Evolutionary conservation across 2,329 filamentous ascomycete genomes (phyloP).

Genomic region (Nigrospora osmanthi): DNA sequence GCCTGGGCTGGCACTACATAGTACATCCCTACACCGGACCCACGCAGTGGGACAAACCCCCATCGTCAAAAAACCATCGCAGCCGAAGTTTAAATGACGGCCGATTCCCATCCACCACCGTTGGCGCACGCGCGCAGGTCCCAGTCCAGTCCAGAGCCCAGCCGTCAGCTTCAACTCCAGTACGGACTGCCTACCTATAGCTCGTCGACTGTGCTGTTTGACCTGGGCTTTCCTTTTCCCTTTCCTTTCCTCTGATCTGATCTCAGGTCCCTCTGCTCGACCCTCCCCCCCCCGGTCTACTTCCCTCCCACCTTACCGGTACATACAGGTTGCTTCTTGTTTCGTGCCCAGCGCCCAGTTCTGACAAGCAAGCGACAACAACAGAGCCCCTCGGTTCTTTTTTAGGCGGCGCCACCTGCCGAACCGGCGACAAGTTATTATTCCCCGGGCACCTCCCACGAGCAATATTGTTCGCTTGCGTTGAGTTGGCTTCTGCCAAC

Average conservation of each 20-base stretch:
- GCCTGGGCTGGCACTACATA: neutral
- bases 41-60: neutral
- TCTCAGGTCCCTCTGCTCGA: neutral
- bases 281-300: neutral
- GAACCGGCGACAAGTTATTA: no score
- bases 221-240: neutral
- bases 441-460: no score
- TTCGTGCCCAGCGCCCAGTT: no score
- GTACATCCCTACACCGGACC: constrained; percentile 1
- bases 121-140: neutral
- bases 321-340: no score
- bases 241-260: neutral
- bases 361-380: no score
- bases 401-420: no score
- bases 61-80: constrained; percentile 1
- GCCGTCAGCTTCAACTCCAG: neutral
- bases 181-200: neutral
- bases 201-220: neutral
- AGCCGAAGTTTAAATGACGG: constrained; percentile 1
- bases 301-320: no score
- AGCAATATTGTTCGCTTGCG: no score
- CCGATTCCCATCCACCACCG: neutral
- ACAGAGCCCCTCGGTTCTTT: no score
- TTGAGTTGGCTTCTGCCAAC: no score
- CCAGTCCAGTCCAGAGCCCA: no score